Percentiles rank a stretch among this genome's conserved stretches.
Evolutionary conservation across 345 rosid genomes (phyloP).

Genomic region (Arabidopsis suecica): DNA sequence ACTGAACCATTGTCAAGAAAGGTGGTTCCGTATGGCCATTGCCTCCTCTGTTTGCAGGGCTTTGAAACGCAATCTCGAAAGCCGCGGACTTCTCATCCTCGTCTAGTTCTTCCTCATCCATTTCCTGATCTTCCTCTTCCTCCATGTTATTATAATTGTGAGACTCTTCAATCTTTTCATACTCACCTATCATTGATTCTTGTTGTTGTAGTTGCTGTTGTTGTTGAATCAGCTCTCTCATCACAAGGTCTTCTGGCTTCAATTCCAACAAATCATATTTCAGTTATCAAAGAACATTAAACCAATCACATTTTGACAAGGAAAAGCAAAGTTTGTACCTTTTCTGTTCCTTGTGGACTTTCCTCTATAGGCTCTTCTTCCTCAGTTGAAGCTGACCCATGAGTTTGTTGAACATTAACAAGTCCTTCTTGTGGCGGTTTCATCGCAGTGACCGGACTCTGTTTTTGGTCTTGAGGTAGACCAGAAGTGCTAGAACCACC

Average conservation of each 20-base stretch:
- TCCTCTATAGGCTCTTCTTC: conserved; percentile 41
- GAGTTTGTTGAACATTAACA: conserved; percentile 34
- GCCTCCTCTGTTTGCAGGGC: conserved; percentile 61
- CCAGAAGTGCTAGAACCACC: conserved; percentile 35
- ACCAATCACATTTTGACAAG: conserved; percentile 1
- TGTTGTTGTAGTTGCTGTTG: conserved; percentile 48
- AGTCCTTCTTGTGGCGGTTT: conserved; percentile 49
- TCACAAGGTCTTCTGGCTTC: conserved; percentile 89
- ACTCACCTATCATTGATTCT: conserved; percentile 54
- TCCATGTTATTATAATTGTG: conserved; percentile 50
- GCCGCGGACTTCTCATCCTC: conserved; percentile 57
- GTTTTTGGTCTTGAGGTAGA: conserved; percentile 42
- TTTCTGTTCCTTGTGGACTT: conserved; percentile 42
- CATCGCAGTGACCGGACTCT: conserved; percentile 28
- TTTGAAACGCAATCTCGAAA: conserved; percentile 63
- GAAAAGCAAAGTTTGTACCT: conserved; percentile 49
- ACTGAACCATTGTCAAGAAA: conserved; percentile 68
- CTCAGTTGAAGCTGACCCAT: conserved; percentile 38
- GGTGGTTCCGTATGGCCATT: conserved; percentile 55
- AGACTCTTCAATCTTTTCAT: conserved; percentile 53
- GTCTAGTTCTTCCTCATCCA: conserved; percentile 53
- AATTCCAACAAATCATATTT: conserved; percentile 51
- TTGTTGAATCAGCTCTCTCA: conserved; percentile 63
- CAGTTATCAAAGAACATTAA: conserved; percentile 44
- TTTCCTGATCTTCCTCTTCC: conserved; percentile 47